Conservation (phyloP, 139 green algal species). For the Chlamydomonas incerta region DNA sequence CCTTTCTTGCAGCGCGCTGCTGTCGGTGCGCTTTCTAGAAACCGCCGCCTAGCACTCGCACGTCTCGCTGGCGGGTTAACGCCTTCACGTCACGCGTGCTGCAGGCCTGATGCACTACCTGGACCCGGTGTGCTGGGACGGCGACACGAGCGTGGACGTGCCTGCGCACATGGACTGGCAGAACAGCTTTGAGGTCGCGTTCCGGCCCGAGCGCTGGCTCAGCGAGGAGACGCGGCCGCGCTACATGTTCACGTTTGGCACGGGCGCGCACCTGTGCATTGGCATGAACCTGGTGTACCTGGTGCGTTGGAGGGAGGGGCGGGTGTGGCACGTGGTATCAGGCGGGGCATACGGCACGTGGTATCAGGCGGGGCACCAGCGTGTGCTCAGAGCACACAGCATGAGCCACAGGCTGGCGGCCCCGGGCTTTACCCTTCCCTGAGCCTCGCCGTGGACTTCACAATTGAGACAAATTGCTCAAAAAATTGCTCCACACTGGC, state of each 20-base stretch:
- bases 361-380: not conserved
- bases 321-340: not conserved
- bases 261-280: slow-evolving; percentile 26
- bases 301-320: not conserved
- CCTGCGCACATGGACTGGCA: slow-evolving; percentile 52
- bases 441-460: no score
- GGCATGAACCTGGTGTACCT: slow-evolving; percentile 32
- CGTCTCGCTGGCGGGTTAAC: no score
- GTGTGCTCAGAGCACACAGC: no score
- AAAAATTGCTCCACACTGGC: no score
- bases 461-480: no score
- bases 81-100: no score
- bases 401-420: no score
- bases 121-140: slow-evolving; percentile 47
- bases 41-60: no score
- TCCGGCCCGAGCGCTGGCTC: slow-evolving; percentile 52
- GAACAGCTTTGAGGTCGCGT: slow-evolving; percentile 31
- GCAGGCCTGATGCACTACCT: not conserved
- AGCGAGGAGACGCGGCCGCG: not conserved
- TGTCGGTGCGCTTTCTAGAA: no score
- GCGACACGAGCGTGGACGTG: not conserved
- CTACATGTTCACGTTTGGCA: slow-evolving; percentile 22
- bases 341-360: not conserved
- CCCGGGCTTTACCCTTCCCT: no score
- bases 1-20: no score